Percentiles rank a stretch among this genome's conserved stretches.
phyloP scores from a whole-genome alignment of 768 basidiomycete genomes.

The Bullera alba region DNA sequence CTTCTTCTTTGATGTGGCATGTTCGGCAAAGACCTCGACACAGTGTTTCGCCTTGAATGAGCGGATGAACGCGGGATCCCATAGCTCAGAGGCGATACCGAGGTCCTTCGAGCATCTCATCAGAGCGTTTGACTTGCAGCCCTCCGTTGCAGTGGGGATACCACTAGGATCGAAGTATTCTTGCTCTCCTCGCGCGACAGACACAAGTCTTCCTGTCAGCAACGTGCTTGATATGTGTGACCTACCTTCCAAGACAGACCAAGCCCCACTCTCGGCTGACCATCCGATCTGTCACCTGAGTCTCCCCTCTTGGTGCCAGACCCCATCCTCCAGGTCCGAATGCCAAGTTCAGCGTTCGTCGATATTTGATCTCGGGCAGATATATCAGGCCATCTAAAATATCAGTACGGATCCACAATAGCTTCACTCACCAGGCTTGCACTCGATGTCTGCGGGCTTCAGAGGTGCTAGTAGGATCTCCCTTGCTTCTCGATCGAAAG shows the following conservation, averaged over 20 bases:
- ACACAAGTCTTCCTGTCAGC: constrained; percentile 60
- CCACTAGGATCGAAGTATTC: constrained; percentile 90
- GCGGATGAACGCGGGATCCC: constrained; percentile 94
- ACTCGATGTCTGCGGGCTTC: constrained; percentile 73
- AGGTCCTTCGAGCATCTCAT: constrained; percentile 98
- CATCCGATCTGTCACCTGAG: constrained; percentile 75
- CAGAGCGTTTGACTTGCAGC: constrained; percentile 89
- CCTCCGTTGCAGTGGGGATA: constrained; percentile 87
- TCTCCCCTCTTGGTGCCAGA: constrained; percentile 84
- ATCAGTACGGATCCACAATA: neutral
- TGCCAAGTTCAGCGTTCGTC: constrained; percentile 80
- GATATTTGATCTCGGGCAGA: constrained; percentile 94
- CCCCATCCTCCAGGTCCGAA: constrained; percentile 98
- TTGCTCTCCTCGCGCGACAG: constrained; percentile 87
- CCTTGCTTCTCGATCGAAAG: constrained; percentile 69
- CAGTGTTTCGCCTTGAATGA: constrained; percentile 81
- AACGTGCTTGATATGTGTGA: constrained; percentile 8
- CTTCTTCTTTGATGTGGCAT: constrained; percentile 83
- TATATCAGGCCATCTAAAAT: constrained; percentile 81
- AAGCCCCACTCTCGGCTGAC: constrained; percentile 92
- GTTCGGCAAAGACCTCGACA: constrained; percentile 77
- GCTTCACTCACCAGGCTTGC: constrained; percentile 73
- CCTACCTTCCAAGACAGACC: constrained; percentile 82
- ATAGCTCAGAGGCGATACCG: constrained; percentile 91
- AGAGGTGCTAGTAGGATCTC: constrained; percentile 68